Evolutionary conservation across 176 grass and related monocot genomes (phyloP).

Genomic region (Rhynchospora breviuscula): DNA sequence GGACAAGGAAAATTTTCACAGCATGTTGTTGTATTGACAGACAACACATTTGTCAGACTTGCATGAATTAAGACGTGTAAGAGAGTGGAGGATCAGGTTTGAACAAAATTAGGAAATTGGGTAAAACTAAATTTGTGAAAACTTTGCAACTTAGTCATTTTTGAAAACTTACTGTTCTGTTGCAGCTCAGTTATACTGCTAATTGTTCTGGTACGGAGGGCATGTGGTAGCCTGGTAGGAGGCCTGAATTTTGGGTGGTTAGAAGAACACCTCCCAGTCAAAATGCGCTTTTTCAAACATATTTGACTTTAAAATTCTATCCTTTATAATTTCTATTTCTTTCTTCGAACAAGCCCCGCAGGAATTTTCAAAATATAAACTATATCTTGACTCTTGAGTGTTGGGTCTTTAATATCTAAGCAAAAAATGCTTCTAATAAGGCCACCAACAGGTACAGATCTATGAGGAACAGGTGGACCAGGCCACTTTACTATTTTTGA

Average conservation of each 20-base stretch:
- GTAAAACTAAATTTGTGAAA: neutral
- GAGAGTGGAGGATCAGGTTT: neutral
- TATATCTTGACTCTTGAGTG: neutral
- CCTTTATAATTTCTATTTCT: neutral
- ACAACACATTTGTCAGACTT: neutral
- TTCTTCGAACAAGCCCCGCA: neutral
- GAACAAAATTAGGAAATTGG: neutral
- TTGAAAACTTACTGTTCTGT: neutral
- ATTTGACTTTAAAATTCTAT: neutral
- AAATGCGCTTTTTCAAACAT: neutral
- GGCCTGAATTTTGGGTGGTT: neutral
- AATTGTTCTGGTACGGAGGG: neutral
- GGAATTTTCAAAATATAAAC: neutral
- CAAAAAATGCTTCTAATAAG: neutral
- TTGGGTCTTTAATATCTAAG: neutral
- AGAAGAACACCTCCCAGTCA: neutral
- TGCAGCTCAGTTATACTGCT: neutral
- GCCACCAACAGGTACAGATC: neutral
- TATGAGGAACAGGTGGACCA: neutral
- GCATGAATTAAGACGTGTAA: neutral
- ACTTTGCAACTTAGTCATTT: neutral
- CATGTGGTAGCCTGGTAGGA: neutral
- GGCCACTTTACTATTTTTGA: neutral
- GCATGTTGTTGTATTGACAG: neutral
- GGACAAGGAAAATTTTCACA: neutral